Evolutionary conservation across 257 asterid genomes (phyloP).

Genomic region (Gardenia jasminoides): DNA sequence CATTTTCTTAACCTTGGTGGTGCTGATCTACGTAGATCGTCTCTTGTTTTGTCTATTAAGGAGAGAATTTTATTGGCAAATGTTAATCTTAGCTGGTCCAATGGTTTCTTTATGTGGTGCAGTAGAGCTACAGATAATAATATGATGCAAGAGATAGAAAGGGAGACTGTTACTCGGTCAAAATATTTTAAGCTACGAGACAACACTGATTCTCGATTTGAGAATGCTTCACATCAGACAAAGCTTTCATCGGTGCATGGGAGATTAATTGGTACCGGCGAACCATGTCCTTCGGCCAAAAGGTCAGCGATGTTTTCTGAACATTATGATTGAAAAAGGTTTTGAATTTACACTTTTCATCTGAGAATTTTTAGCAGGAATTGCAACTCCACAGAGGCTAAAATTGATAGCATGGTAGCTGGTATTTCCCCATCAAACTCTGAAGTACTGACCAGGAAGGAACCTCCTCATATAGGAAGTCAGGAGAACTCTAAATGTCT

Average conservation of each 20-base stretch:
- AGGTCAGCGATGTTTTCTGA: conserved; percentile 17
- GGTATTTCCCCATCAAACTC: conserved; percentile 36
- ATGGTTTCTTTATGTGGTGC: conserved; percentile 26
- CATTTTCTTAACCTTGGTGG: neutral
- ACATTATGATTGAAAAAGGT: neutral
- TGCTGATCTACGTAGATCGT: neutral
- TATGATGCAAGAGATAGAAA: conserved; percentile 33
- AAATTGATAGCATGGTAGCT: conserved; percentile 31
- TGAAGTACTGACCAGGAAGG: conserved; percentile 33
- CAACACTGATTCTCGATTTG: conserved; percentile 36
- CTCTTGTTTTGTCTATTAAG: neutral
- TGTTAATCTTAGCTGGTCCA: neutral
- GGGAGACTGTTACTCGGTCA: conserved; percentile 42
- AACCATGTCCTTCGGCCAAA: conserved; percentile 36
- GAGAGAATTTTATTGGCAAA: neutral
- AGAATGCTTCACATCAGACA: conserved; percentile 33
- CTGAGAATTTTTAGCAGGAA: conserved; percentile 35
- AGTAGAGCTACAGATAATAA: conserved; percentile 41
- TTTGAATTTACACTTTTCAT: conserved; percentile 15
- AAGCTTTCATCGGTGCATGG: conserved; percentile 34
- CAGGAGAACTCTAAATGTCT: conserved; percentile 38
- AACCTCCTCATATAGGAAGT: conserved; percentile 36
- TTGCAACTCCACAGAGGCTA: conserved; percentile 20
- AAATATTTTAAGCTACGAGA: conserved; percentile 42
- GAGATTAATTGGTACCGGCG: conserved; percentile 32